phyloP scores from a whole-genome alignment of 176 grass and related monocot genomes.

The sorghum (Sorghum bicolor) region DNA sequence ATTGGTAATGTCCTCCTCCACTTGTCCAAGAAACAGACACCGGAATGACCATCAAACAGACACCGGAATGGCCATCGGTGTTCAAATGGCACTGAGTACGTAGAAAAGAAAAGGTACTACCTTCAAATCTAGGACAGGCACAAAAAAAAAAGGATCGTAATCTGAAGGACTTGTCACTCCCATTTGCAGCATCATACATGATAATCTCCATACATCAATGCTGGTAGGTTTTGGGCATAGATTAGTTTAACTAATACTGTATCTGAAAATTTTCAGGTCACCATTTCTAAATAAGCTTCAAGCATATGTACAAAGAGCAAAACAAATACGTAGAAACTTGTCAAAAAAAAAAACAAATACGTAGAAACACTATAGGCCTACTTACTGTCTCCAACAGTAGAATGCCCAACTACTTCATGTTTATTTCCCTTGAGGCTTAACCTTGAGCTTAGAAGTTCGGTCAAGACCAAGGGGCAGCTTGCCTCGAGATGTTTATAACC shows the following conservation, averaged over 20 bases:
- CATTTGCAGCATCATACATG: background rate
- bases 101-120: too few relatives aligned
- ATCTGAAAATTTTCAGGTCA: background rate
- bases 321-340: background rate
- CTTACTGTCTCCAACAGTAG: background rate
- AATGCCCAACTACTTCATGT: background rate
- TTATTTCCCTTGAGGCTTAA: too few relatives aligned
- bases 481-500: slow-evolving; percentile 16
- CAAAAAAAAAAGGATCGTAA: background rate
- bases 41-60: too few relatives aligned
- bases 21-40: too few relatives aligned
- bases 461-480: background rate
- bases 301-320: background rate
- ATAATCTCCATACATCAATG: background rate
- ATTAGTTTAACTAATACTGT: background rate
- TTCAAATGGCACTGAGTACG: too few relatives aligned
- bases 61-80: too few relatives aligned
- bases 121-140: too few relatives aligned
- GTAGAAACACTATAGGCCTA: background rate
- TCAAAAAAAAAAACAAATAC: background rate
- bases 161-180: background rate
- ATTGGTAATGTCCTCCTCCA: too few relatives aligned
- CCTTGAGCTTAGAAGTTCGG: background rate
- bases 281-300: background rate
- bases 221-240: background rate